Evolutionary conservation across 345 rosid genomes (phyloP).

Genomic region (Populus nigra): DNA sequence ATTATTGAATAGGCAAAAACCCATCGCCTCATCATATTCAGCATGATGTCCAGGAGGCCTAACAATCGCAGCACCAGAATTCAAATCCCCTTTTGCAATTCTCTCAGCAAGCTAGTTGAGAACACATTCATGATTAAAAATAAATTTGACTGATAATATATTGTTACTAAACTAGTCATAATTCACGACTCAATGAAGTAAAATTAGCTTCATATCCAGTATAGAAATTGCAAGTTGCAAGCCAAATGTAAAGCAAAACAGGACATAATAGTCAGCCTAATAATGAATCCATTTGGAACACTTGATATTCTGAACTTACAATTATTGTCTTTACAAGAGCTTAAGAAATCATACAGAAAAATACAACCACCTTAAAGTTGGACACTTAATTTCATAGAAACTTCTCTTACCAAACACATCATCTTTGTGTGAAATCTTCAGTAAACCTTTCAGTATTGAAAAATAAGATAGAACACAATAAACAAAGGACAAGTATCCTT

Average conservation of each 20-base stretch:
- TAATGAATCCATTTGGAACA: no score
- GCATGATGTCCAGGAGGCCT: constrained; percentile 99
- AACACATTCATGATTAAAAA: background rate
- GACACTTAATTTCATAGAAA: background rate
- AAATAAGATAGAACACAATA: background rate
- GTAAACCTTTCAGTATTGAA: no score
- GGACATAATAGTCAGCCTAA: no score
- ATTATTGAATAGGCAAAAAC: constrained; percentile 90
- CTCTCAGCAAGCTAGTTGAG: constrained; percentile 53
- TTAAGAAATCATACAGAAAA: no score
- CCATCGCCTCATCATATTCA: constrained; percentile 78
- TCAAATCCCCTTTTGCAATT: constrained; percentile 80
- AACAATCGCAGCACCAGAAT: constrained; percentile 82
- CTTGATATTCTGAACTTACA: no score
- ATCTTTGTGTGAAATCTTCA: no score
- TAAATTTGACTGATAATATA: background rate
- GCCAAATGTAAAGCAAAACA: background rate
- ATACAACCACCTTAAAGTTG: no score
- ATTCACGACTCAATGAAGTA: background rate
- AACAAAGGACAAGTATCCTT: background rate
- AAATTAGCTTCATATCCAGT: background rate
- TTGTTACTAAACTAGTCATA: background rate
- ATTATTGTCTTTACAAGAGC: no score
- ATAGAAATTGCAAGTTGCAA: background rate
- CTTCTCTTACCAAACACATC: background rate